These are phyloP conservation scores for Arachis hypogaea DNA, from an alignment of 306 rosid genomes.

Conservation along the genomic window DNA sequence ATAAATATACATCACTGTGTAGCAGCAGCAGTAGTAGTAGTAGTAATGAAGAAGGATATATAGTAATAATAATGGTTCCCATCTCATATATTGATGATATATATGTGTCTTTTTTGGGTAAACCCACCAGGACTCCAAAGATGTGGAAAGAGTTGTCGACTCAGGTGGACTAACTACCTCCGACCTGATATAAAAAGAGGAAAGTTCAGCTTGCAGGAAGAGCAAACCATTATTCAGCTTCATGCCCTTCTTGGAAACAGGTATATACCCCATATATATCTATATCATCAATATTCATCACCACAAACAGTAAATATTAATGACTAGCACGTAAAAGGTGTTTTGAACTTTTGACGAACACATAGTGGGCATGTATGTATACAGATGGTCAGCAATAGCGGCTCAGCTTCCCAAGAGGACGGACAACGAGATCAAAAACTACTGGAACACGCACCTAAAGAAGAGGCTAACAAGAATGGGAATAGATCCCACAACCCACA, in stretches of 20 bases:
- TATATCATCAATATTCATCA: no score
- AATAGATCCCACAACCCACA: constrained; percentile 55
- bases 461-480: constrained; percentile 55
- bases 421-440: constrained; percentile 58
- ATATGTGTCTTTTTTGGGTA: neutral
- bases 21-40: no score
- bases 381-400: constrained; percentile 64
- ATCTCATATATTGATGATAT: neutral
- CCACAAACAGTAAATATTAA: no score
- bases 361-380: no score
- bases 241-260: constrained; percentile 65
- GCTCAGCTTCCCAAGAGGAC: constrained; percentile 56
- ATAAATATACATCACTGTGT: no score
- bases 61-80: neutral
- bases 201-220: constrained; percentile 59
- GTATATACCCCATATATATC: neutral
- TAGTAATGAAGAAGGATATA: no score
- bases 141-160: constrained; percentile 64
- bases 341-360: no score
- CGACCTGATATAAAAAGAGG: constrained; percentile 60
- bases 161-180: constrained; percentile 62
- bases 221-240: constrained; percentile 59
- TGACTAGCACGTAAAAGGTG: no score
- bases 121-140: constrained; percentile 46
- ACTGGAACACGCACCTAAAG: constrained; percentile 61